Conservation (phyloP, 1,139 yeast species). For the Hanseniaspora gamundiae region DNA sequence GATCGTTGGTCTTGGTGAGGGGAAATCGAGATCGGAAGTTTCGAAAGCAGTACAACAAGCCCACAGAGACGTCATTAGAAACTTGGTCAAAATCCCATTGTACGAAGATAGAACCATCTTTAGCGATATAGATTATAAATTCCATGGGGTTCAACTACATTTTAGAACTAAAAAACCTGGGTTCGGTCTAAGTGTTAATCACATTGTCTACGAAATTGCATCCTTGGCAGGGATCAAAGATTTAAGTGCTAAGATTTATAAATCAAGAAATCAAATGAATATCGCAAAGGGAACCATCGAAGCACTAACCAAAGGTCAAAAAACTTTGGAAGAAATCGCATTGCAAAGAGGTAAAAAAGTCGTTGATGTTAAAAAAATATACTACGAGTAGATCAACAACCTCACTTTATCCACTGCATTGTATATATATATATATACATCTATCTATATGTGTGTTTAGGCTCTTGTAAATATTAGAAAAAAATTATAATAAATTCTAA, state of each 20-base stretch:
- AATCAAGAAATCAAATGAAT: slow-evolving; percentile 89
- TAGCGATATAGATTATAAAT: slow-evolving; percentile 74
- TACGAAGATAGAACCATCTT: slow-evolving; percentile 85
- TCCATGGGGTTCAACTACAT: slow-evolving; percentile 74
- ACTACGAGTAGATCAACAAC: slow-evolving; percentile 27
- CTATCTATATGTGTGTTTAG: too few species aligned
- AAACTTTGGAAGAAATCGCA: slow-evolving; percentile 78
- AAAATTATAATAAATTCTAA: too few species aligned
- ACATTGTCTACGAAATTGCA: slow-evolving; percentile 82
- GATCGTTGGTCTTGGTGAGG: slow-evolving; percentile 91
- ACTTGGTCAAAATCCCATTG: slow-evolving; percentile 69
- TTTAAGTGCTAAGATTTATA: slow-evolving; percentile 79
- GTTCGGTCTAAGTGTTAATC: slow-evolving; percentile 87
- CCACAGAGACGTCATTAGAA: slow-evolving; percentile 89
- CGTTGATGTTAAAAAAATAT: slow-evolving; percentile 83
- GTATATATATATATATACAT: too few species aligned
- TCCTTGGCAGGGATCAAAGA: slow-evolving; percentile 93
- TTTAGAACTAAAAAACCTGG: slow-evolving; percentile 88
- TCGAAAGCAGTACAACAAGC: slow-evolving; percentile 74
- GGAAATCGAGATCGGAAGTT: slow-evolving; percentile 74
- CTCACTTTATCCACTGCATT: neutral
- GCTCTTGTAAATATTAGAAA: too few species aligned
- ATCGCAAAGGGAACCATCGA: slow-evolving; percentile 85
- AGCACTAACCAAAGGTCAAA: slow-evolving; percentile 66
- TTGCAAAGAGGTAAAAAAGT: slow-evolving; percentile 89